A percentile compares a stretch with the other conserved stretches of the same genome.
These are phyloP conservation scores for Mycena haematopus DNA, from an alignment of 768 basidiomycete species.

Conservation along the genomic window DNA sequence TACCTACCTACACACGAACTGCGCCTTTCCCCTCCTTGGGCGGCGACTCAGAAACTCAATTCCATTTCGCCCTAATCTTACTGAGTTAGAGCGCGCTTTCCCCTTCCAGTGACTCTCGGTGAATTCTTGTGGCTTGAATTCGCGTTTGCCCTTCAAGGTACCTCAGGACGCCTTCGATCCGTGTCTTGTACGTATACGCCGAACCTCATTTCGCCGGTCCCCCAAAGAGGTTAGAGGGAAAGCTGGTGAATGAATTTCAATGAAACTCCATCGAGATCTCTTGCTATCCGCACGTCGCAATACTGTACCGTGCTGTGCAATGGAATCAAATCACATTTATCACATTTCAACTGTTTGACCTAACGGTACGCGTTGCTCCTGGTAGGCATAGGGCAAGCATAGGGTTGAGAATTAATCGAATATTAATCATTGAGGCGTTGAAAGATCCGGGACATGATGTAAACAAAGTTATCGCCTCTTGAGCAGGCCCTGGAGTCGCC, in stretches of 20 bases:
- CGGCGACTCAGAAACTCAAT: too few relatives aligned
- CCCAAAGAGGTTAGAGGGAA: neutral
- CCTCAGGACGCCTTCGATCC: too few relatives aligned
- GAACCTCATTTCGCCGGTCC: neutral
- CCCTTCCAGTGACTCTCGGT: too few relatives aligned
- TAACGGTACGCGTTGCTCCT: too few relatives aligned
- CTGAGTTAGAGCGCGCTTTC: neutral
- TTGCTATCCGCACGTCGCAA: neutral
- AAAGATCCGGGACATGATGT: constrained; percentile 19
- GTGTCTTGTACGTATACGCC: too few relatives aligned
- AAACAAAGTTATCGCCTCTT: constrained; percentile 7
- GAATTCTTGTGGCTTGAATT: too few relatives aligned
- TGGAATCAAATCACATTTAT: neutral
- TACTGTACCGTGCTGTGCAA: too few relatives aligned
- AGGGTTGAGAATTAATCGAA: too few relatives aligned
- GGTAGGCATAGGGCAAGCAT: too few relatives aligned
- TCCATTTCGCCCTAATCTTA: too few relatives aligned
- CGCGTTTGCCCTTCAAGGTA: neutral
- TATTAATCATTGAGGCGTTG: neutral
- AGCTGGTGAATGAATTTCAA: neutral
- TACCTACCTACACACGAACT: too few relatives aligned
- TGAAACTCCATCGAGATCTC: neutral
- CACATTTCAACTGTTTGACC: neutral
- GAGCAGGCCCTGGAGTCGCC: neutral
- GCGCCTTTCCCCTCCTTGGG: too few relatives aligned